Evolutionary conservation across 2,329 filamentous ascomycete species (phyloP).

Genomic region (Fusarium sp.): DNA sequence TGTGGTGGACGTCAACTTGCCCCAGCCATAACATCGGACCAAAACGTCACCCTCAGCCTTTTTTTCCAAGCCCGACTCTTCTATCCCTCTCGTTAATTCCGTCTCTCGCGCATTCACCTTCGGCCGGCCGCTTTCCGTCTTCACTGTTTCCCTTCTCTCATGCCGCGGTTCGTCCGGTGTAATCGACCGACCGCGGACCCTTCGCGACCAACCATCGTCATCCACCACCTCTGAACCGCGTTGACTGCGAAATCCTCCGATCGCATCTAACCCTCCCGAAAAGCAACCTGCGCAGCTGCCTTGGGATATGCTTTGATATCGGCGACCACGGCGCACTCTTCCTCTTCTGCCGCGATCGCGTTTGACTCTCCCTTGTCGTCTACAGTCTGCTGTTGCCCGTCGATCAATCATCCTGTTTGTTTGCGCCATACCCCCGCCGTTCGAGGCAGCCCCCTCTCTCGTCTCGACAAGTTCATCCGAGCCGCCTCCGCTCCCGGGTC

Average conservation of each 20-base stretch:
- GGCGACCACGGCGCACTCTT: constrained; percentile 33
- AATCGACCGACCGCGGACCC: constrained; percentile 41
- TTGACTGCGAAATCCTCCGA: constrained; percentile 15
- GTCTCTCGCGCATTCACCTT: neutral
- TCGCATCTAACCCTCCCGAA: constrained; percentile 1
- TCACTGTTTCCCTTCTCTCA: constrained; percentile 21
- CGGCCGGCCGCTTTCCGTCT: neutral
- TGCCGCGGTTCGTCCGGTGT: constrained; percentile 40
- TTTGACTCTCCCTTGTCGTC: constrained; percentile 11
- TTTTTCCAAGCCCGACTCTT: neutral
- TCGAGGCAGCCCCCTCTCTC: constrained; percentile 5
- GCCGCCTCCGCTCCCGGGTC: constrained; percentile 6
- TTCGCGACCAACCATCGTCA: constrained; percentile 37
- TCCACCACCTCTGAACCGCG: constrained; percentile 39
- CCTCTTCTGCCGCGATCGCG: constrained; percentile 30
- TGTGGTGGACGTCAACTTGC: constrained; percentile 20
- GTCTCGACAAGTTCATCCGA: constrained; percentile 21
- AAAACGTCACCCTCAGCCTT: constrained; percentile 15
- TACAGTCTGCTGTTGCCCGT: constrained; percentile 9
- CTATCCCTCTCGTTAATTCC: neutral
- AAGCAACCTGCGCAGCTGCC: constrained; percentile 16
- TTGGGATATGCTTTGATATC: constrained; percentile 38
- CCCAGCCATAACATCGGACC: constrained; percentile 25
- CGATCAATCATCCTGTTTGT: constrained; percentile 20
- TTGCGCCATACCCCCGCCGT: constrained; percentile 31